Evolutionary conservation across 306 rosid genomes (phyloP).

Genomic region (Sesbania bispinosa): DNA sequence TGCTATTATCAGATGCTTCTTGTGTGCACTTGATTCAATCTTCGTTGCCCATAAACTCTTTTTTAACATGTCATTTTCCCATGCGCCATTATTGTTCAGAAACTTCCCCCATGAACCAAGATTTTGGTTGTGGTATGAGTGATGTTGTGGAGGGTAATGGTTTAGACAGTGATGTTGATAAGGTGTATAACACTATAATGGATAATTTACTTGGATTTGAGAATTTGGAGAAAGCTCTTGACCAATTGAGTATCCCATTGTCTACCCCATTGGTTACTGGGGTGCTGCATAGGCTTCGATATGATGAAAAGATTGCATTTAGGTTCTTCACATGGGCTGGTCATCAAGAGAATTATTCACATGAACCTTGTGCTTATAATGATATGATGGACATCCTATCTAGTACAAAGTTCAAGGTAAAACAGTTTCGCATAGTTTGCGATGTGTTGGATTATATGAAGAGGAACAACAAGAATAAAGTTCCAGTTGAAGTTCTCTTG

Average conservation of each 20-base stretch:
- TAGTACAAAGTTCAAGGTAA: slow-evolving; percentile 66
- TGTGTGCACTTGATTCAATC: slow-evolving; percentile 24
- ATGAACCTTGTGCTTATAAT: slow-evolving; percentile 61
- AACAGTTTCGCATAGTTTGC: slow-evolving; percentile 83
- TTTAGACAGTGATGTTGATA: slow-evolving; percentile 42
- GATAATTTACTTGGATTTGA: slow-evolving; percentile 52
- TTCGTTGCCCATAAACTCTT: slow-evolving; percentile 22
- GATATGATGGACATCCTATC: slow-evolving; percentile 87
- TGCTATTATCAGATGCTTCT: not conserved
- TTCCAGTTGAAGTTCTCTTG: slow-evolving; percentile 66
- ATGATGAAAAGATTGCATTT: slow-evolving; percentile 81
- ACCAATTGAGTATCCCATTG: slow-evolving; percentile 41
- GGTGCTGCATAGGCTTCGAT: slow-evolving; percentile 60
- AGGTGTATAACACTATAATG: slow-evolving; percentile 38
- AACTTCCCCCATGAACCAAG: slow-evolving; percentile 20
- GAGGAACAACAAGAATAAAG: slow-evolving; percentile 56
- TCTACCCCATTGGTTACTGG: slow-evolving; percentile 66
- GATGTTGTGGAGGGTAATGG: slow-evolving; percentile 13
- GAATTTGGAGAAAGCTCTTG: slow-evolving; percentile 66
- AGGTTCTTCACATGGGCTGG: slow-evolving; percentile 92
- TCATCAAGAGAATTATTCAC: slow-evolving; percentile 64
- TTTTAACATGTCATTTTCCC: not conserved
- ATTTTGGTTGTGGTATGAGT: slow-evolving; percentile 18
- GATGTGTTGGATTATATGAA: slow-evolving; percentile 85
- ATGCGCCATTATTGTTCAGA: slow-evolving; percentile 51